Conservation (phyloP, 176 grass and related monocot genomes). For the Oryza nivara region DNA sequence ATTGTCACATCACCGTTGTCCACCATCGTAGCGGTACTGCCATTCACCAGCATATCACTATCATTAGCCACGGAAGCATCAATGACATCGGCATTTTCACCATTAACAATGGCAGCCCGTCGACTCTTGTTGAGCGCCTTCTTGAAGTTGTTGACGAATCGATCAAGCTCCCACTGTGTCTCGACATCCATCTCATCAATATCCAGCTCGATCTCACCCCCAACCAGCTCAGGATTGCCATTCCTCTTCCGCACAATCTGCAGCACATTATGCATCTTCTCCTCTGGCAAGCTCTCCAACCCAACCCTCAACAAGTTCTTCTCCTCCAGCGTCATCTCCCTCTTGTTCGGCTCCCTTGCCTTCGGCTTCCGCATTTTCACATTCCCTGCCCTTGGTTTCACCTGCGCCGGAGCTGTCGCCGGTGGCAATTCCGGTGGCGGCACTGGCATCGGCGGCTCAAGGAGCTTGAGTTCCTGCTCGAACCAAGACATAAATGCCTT, state of each 20-base stretch:
- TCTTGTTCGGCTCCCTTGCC: slow-evolving; percentile 81
- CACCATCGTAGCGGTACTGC: slow-evolving; percentile 15
- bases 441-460: slow-evolving; percentile 14
- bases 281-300: slow-evolving; percentile 68
- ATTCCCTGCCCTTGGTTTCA: slow-evolving; percentile 30
- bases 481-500: slow-evolving; percentile 41
- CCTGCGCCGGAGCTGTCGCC: neutral
- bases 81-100: slow-evolving; percentile 16
- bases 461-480: slow-evolving; percentile 55
- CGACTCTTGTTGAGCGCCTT: slow-evolving; percentile 75
- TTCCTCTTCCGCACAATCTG: slow-evolving; percentile 86
- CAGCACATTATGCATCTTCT: slow-evolving; percentile 85
- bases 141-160: slow-evolving; percentile 86
- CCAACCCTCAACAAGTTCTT: slow-evolving; percentile 76
- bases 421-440: slow-evolving; percentile 10
- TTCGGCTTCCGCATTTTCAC: slow-evolving; percentile 70
- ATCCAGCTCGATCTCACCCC: slow-evolving; percentile 93
- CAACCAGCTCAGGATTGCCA: slow-evolving; percentile 54
- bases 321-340: slow-evolving; percentile 85
- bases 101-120: slow-evolving; percentile 47
- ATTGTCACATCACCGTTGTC: slow-evolving; percentile 36
- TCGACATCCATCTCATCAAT: slow-evolving; percentile 82
- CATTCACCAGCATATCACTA: slow-evolving; percentile 15
- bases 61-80: slow-evolving; percentile 31
- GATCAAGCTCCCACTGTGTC: slow-evolving; percentile 92